phyloP scores from a whole-genome alignment of 257 asterid species.

The Solanum rostratum region DNA sequence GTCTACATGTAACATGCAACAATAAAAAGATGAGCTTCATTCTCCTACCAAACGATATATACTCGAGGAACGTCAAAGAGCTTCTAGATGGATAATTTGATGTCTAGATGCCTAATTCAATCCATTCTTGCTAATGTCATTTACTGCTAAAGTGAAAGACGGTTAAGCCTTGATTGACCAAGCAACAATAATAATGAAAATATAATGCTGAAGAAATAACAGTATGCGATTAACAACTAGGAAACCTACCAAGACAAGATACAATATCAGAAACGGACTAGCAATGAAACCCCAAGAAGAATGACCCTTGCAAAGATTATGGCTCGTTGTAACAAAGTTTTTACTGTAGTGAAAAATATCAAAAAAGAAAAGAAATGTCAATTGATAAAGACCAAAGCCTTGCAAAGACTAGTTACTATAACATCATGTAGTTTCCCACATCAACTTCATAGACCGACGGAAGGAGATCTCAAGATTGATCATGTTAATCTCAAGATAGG shows the following conservation, averaged over 20 bases:
- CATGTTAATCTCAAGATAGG: too few relatives aligned
- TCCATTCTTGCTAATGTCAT: neutral
- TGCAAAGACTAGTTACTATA: too few relatives aligned
- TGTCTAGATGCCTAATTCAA: neutral
- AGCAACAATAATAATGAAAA: too few relatives aligned
- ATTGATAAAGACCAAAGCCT: too few relatives aligned
- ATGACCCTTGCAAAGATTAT: neutral
- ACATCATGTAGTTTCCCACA: too few relatives aligned
- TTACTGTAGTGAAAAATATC: too few relatives aligned
- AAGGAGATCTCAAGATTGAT: too few relatives aligned
- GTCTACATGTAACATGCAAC: neutral
- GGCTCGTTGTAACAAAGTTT: neutral
- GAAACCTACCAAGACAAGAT: too few relatives aligned
- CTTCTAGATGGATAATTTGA: neutral
- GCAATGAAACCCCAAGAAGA: neutral
- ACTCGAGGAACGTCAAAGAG: neutral
- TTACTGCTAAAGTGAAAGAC: neutral
- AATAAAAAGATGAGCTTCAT: too few relatives aligned
- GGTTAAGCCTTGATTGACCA: neutral
- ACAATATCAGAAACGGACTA: neutral
- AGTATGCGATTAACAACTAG: neutral
- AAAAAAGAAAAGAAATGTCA: too few relatives aligned
- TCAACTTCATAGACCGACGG: too few relatives aligned
- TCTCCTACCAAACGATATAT: neutral
- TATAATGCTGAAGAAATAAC: too few relatives aligned